A percentile compares a stretch with the other conserved stretches of the same genome.
phyloP scores from a whole-genome alignment of 306 rosid species.

The Arachis stenosperma region DNA sequence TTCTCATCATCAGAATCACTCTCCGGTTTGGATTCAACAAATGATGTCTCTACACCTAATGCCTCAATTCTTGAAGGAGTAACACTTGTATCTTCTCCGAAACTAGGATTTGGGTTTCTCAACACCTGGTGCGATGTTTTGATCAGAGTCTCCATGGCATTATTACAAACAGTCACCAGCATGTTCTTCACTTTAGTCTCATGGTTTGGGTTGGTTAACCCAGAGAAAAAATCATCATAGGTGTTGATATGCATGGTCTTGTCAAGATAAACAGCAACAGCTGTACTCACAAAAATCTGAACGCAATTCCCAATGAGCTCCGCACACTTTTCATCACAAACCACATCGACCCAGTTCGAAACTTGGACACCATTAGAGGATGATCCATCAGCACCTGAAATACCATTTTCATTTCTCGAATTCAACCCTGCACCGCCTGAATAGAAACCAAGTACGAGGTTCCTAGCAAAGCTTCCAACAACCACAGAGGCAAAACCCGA shows the following conservation, averaged over 20 bases:
- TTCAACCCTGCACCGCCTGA: slow-evolving; percentile 45
- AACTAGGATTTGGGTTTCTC: slow-evolving; percentile 44
- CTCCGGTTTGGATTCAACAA: slow-evolving; percentile 14
- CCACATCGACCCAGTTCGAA: slow-evolving; percentile 58
- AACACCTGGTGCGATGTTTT: slow-evolving; percentile 75
- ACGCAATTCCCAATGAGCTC: slow-evolving; percentile 69
- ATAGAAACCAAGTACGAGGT: slow-evolving; percentile 58
- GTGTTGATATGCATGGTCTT: slow-evolving; percentile 79
- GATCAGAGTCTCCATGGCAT: slow-evolving; percentile 70
- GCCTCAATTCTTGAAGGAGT: slow-evolving; percentile 29
- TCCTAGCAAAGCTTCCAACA: slow-evolving; percentile 85
- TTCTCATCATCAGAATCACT: slow-evolving; percentile 31
- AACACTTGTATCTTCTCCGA: slow-evolving; percentile 28
- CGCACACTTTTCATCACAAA: slow-evolving; percentile 53
- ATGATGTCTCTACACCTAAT: slow-evolving; percentile 27
- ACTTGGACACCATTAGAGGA: slow-evolving; percentile 32
- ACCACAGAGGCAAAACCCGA: slow-evolving; percentile 78
- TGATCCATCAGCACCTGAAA: neutral
- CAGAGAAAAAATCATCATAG: slow-evolving; percentile 74
- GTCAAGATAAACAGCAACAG: slow-evolving; percentile 81
- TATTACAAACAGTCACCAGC: slow-evolving; percentile 65
- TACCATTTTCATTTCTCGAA: slow-evolving; percentile 22
- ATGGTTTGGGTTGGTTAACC: slow-evolving; percentile 76
- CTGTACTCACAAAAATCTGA: slow-evolving; percentile 74
- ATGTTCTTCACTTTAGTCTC: slow-evolving; percentile 63